Base-by-base conservation (phyloP, 2,329 filamentous ascomycete genomes). In the Ophiostoma novo-ulmi region DNA sequence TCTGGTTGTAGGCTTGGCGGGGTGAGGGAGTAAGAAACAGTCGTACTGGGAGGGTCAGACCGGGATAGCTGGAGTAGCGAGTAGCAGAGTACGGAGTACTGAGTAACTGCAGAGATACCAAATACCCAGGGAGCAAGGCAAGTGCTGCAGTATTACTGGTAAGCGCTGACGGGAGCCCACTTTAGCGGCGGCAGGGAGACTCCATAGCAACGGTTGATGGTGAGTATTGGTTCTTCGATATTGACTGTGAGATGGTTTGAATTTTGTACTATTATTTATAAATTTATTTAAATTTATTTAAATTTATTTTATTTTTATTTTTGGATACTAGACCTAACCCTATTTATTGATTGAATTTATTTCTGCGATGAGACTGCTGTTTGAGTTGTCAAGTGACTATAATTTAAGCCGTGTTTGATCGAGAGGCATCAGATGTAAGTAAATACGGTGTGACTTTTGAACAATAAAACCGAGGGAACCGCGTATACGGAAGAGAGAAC, bases 161-260 rank as follows among this genome's bases (percentile, higher is more conserved):
- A 69, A 67, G 70, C 70, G 70, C 70, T 71, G 70, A 67, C 44
- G 48, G 68, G 39, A 64, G 39, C 65, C 55, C 67, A 65, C 58
- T 69, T 35, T 39, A 65, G 70, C 65, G 20, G 58, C 68, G 68
- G 67, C 70, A 71, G 68, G 70, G 67, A 68, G 70, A 71, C 70
- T 48, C 70, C 70, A 71, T 69, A 52, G 70, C 70, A 71, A 71
- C 70, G 67, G 22, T 55, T 55, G n/a, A 20, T n/a, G 48, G 14
- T 39, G 44, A 20, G 14, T 17, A n/a, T n/a, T 6, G 44, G 31
- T 31, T 31, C 39, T 31, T 31, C 39, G 39, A 13, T 17, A 26
- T 10, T 13, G 52, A 11, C n/a, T 26, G 22, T 44, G 39, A 10
- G 39, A 44, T 44, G 39, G 39, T 31, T 31, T 31, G 31, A 31